Base-by-base conservation (phyloP, 768 basidiomycete species). In the Floccularia luteovirens region DNA sequence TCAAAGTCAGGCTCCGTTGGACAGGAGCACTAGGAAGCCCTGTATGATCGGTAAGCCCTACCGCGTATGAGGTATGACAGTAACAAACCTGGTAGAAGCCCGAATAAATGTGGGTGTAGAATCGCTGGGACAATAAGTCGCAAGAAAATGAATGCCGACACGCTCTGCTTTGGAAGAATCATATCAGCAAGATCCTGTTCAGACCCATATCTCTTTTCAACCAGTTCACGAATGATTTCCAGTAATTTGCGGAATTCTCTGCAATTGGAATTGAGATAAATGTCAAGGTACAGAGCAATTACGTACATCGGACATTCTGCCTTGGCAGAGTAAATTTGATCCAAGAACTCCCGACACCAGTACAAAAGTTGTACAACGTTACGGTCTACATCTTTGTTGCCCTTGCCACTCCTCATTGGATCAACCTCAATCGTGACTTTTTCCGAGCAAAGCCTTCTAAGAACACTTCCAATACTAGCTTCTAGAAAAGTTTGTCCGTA, bases 41-140 rank as follows among this genome's bases (percentile, higher is more conserved):
- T 90, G 43, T 5, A 41, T 46, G 47, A 31, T 42, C 33, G 19
- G 16, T 22, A 36, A 31, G 5, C 20, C 24, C 16, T 12, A 32
- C 20, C 21, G 5, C 10, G 11, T 39, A 8, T 12, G 11, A 13
- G 24, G 8, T 30, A n/a, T n/a, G 31, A 23, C 31, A n/a, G 3
- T 12, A 1, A 53, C 63, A 23, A 56, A 86, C 88, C 88, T 55
- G 78, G 76, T 48, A 69, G 79, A 38, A 93, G 65, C 19, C 85
- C 81, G 53, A 88, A 92, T 3, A 90, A 61, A 58, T 90, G 85
- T 1, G 90, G 90, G 55, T 88, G 77, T n/a, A 92, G 69, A 42
- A 93, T 85, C 17, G 86, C 90, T 24, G 90, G 91, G 19, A 89
- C 86, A 44, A 93, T 82, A 58, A 92, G 90, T 30, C 90, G 76